These are phyloP conservation scores for Microbotryum intermedium DNA, from an alignment of 1,284 basidiomycete species.

Conservation along the genomic window DNA sequence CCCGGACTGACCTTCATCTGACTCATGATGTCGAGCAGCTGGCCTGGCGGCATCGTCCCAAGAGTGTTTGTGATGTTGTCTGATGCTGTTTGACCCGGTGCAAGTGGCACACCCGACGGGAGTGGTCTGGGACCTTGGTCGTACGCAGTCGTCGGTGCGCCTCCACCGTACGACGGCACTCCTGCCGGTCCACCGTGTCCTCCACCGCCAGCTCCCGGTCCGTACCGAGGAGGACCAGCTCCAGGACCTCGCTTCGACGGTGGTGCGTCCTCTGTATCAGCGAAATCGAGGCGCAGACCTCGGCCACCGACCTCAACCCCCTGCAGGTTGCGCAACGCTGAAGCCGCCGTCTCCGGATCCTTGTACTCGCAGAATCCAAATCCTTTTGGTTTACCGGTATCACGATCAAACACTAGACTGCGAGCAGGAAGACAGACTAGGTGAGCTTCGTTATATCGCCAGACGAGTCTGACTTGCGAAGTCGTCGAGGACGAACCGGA, in stretches of 20 bases:
- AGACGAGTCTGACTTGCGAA: neutral
- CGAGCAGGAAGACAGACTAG: neutral
- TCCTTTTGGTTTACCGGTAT: constrained; percentile 90
- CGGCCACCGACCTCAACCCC: constrained; percentile 68
- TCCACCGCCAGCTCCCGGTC: constrained; percentile 47
- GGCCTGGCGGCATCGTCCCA: constrained; percentile 69
- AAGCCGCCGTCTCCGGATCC: constrained; percentile 82
- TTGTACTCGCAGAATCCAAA: constrained; percentile 50
- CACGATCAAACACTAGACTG: constrained; percentile 89
- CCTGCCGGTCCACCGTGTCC: constrained; percentile 38
- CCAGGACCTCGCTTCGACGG: constrained; percentile 40
- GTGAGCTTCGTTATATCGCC: neutral
- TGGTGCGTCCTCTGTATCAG: constrained; percentile 43
- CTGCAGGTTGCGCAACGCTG: constrained; percentile 78
- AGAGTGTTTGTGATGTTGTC: constrained; percentile 84
- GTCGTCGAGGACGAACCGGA: constrained; percentile 49
- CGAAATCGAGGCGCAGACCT: constrained; percentile 70
- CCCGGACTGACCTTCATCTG: constrained; percentile 79
- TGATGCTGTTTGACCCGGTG: constrained; percentile 63
- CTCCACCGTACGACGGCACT: constrained; percentile 9
- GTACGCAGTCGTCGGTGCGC: constrained; percentile 9
- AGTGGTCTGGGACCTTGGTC: constrained; percentile 38
- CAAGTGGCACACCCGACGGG: constrained; percentile 68
- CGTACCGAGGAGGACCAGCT: constrained; percentile 41
- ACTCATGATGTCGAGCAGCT: constrained; percentile 88